Base-by-base conservation (phyloP, 371 early-diverging fungal species). In the Dichotomocladium elegans region DNA sequence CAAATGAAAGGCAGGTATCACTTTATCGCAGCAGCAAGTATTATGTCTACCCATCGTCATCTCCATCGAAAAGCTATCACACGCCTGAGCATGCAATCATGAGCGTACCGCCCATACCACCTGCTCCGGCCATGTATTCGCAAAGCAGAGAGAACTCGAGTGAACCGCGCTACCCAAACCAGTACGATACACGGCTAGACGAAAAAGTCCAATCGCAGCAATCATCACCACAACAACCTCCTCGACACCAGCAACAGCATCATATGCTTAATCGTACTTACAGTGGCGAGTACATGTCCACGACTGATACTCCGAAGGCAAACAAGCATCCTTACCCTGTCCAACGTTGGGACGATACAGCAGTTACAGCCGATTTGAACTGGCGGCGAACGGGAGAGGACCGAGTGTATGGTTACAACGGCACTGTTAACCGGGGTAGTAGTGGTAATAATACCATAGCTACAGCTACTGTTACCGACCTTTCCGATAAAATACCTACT, bases 341-440 rank as follows among this genome's bases (percentile, higher is more conserved):
- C n/a, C 37, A 21, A 37, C 37, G 17, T 37, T 37, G 37, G 37
- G 21, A 21, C 15, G 37, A 37, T 15, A 37, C 17, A 17, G 21
- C n/a, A n/a, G 21, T 37, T 37, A 37, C 34, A 12, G 8, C 24
- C 12, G 24, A 25, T 6, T 48, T 30, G 21, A 33, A 48, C 24
- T 48, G 49, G 49, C 49, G 49, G 26, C 35, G 49, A 48, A 35
- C 35, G 14, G 26, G 34, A 25, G 35, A 48, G 1, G 49, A 48
- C 15, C 35, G 37, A 24, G 26, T 35, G 35, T 15, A 47, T 47
- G 33, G 21, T 31, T 45, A 25, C 27, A 45, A 24, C 11, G 19
- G n/a, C 11, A 6, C 27, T 28, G 1, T 46, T 19, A 2, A n/a
- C 17, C 15, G 24, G n/a, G n/a, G 46, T 26, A 4, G 46, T n/a